Conservation (phyloP, 2,329 filamentous ascomycete genomes). For the Colletotrichum tamarilloi region DNA sequence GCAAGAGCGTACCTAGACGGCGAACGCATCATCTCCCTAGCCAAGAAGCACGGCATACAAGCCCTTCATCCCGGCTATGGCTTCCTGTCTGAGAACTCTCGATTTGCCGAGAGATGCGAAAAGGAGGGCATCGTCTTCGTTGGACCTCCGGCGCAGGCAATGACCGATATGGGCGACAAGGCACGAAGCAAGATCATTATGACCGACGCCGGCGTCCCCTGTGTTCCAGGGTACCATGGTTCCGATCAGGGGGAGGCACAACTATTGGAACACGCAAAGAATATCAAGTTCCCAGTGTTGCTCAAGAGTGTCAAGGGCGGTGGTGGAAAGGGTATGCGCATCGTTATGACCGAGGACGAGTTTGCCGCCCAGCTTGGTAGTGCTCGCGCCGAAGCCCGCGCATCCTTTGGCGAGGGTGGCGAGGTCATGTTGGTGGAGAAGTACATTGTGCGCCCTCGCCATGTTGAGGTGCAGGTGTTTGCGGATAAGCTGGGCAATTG, state of each 20-base stretch:
- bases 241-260: slow-evolving; percentile 76
- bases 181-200: slow-evolving; percentile 96
- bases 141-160: slow-evolving; percentile 85
- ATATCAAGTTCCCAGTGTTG: slow-evolving; percentile 76
- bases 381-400: slow-evolving; percentile 79
- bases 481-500: slow-evolving; percentile 83
- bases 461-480: slow-evolving; percentile 93
- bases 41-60: slow-evolving; percentile 86
- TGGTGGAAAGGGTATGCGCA: slow-evolving; percentile 87
- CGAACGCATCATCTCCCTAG: slow-evolving; percentile 89
- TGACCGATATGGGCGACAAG: slow-evolving; percentile 93
- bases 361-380: slow-evolving; percentile 77
- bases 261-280: slow-evolving; percentile 75
- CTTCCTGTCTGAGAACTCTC: slow-evolving; percentile 93
- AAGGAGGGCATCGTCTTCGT: slow-evolving; percentile 95
- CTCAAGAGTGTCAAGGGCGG: slow-evolving; percentile 85
- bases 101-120: slow-evolving; percentile 88
- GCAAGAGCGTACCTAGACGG: slow-evolving; percentile 92
- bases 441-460: slow-evolving; percentile 81
- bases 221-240: slow-evolving; percentile 96
- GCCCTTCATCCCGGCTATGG: slow-evolving; percentile 97
- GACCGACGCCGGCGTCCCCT: slow-evolving; percentile 93
- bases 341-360: slow-evolving; percentile 75
- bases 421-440: slow-evolving; percentile 87
- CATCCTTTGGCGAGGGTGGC: slow-evolving; percentile 83